phyloP scores from a whole-genome alignment of 345 rosid species.

The Crucihimalaya himalaica region DNA sequence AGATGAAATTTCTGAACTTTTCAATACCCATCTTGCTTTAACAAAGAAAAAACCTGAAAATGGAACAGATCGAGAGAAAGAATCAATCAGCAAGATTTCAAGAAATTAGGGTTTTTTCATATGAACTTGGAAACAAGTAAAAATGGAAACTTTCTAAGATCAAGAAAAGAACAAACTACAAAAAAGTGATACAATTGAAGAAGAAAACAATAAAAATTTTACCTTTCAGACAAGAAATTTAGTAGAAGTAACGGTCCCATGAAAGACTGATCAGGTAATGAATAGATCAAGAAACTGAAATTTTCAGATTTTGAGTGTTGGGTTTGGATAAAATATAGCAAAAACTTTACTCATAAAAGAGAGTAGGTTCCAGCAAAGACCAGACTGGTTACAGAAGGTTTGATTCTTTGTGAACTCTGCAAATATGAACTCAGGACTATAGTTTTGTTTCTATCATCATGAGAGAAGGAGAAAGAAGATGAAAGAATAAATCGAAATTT shows the following conservation, averaged over 20 bases:
- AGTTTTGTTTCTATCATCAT: neutral
- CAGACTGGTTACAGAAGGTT: conserved; percentile 36
- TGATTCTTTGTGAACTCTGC: conserved; percentile 28
- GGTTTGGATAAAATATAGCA: conserved; percentile 3
- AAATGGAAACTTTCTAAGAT: conserved; percentile 12
- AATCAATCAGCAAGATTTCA: conserved; percentile 7
- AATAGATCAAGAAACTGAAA: conserved; percentile 32
- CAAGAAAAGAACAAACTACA: neutral
- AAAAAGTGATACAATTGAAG: neutral
- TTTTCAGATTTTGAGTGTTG: conserved; percentile 24
- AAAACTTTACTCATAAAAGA: conserved; percentile 23
- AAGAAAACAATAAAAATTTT: neutral
- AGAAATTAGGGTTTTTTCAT: neutral
- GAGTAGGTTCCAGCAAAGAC: conserved; percentile 31
- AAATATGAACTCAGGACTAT: conserved; percentile 5
- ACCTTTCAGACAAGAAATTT: conserved; percentile 19
- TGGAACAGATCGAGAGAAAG: neutral
- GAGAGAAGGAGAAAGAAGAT: conserved; percentile 11
- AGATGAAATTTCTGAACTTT: conserved; percentile 33
- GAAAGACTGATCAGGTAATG: conserved; percentile 19
- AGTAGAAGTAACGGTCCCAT: conserved; percentile 42
- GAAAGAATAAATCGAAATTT: conserved; percentile 13
- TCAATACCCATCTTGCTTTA: conserved; percentile 44
- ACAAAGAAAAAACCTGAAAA: neutral
- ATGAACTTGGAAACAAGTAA: neutral